Percentiles rank a stretch among this genome's conserved stretches.
phyloP scores from a whole-genome alignment of 306 rosid genomes.

The Rubus idaeus region DNA sequence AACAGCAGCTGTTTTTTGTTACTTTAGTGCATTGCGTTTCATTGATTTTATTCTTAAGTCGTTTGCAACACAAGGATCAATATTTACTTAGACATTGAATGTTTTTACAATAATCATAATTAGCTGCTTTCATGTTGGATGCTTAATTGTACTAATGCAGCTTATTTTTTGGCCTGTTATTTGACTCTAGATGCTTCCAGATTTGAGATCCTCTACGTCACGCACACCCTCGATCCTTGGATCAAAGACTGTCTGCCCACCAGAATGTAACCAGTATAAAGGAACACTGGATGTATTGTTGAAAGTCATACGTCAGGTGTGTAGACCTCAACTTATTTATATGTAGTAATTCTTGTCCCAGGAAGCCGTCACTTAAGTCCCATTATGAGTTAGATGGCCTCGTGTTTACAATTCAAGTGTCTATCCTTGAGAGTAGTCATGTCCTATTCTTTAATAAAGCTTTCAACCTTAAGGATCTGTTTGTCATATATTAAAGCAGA shows the following conservation, averaged over 20 bases:
- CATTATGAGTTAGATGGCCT: neutral
- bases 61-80: neutral
- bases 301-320: conserved; percentile 81
- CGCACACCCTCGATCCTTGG: conserved; percentile 34
- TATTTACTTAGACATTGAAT: neutral
- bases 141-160: neutral
- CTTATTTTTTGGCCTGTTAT: conserved; percentile 14
- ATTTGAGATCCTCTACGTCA: conserved; percentile 36
- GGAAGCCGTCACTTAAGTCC: neutral
- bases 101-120: neutral
- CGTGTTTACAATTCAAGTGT: neutral
- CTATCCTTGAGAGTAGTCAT: neutral
- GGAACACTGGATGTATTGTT: conserved; percentile 80
- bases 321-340: conserved; percentile 12
- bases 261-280: conserved; percentile 50
- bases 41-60: neutral
- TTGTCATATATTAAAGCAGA: neutral
- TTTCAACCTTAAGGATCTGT: neutral
- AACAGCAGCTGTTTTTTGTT: neutral
- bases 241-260: conserved; percentile 43
- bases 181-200: conserved; percentile 46
- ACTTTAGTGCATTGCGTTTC: neutral
- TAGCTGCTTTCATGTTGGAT: neutral
- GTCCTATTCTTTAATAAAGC: neutral
- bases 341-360: neutral